A percentile compares a stretch with the other conserved stretches of the same genome.
Evolutionary conservation across 148 eudicot species (phyloP).

Genomic region (Vaccinium myrtillus): DNA sequence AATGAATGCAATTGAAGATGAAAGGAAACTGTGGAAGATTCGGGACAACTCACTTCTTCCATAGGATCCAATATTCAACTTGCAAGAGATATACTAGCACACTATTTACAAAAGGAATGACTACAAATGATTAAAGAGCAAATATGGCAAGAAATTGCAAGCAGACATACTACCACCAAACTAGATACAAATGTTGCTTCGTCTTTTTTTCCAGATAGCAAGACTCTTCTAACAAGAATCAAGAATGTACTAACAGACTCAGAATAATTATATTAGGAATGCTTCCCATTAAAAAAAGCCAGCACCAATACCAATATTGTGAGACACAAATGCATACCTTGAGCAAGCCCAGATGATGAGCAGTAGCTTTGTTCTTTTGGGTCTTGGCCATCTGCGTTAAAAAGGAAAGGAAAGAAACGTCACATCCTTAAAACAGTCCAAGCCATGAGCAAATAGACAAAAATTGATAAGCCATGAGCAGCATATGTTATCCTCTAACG

Average conservation of each 20-base stretch:
- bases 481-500: neutral
- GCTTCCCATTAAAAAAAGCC: neutral
- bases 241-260: neutral
- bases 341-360: conserved; percentile 88
- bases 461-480: neutral
- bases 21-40: neutral
- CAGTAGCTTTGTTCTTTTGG: conserved; percentile 98
- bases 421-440: conserved; percentile 3
- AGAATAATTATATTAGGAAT: neutral
- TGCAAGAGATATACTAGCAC: neutral
- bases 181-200: no score
- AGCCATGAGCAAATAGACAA: neutral
- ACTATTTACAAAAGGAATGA: neutral
- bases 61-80: neutral
- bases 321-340: conserved; percentile 45
- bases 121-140: neutral
- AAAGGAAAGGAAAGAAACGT: conserved; percentile 13
- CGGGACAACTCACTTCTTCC: neutral
- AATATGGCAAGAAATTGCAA: neutral
- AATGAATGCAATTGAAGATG: neutral
- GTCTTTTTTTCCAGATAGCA: neutral
- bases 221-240: neutral
- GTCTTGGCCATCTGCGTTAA: conserved; percentile 88
- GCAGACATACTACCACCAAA: neutral
- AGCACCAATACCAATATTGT: neutral